Conservation (phyloP, 495 filamentous ascomycete genomes). For the Talaromyces liani region DNA sequence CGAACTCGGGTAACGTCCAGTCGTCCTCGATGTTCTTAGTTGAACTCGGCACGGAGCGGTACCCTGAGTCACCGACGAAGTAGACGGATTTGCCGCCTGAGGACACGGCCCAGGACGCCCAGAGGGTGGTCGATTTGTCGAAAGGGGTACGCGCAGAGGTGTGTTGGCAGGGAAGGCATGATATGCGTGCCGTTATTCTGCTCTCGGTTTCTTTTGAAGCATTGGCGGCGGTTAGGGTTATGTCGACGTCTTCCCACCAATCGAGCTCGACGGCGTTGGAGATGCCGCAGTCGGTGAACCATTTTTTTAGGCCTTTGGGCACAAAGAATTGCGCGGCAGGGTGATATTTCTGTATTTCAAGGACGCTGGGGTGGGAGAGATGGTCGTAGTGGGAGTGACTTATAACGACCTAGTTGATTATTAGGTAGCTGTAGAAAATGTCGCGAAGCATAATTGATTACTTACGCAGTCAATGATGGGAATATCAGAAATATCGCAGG, state of each 20-base stretch:
- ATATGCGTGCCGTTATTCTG: conserved; percentile 54
- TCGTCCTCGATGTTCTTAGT: conserved; percentile 58
- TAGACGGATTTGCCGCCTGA: conserved; percentile 65
- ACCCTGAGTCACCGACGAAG: conserved; percentile 79
- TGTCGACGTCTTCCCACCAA: conserved; percentile 72
- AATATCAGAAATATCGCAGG: conserved; percentile 64
- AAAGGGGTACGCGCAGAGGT: conserved; percentile 50
- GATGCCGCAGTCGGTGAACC: conserved; percentile 58
- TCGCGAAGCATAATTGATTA: neutral
- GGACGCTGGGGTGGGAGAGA: conserved; percentile 57
- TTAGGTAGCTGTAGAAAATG: neutral
- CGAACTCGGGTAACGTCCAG: conserved; percentile 54
- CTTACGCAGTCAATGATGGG: conserved; percentile 52
- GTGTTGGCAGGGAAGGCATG: conserved; percentile 73
- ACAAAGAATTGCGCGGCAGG: conserved; percentile 71
- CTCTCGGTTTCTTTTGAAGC: conserved; percentile 16
- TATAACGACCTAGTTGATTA: conserved; percentile 46
- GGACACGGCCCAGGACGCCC: conserved; percentile 66
- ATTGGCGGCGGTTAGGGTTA: conserved; percentile 33
- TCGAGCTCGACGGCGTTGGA: conserved; percentile 67
- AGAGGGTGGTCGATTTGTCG: conserved; percentile 61
- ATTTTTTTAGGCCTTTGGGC: conserved; percentile 64
- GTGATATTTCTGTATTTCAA: conserved; percentile 52
- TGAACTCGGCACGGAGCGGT: conserved; percentile 68
- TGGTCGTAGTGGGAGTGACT: conserved; percentile 82